These are phyloP conservation scores for Nyctanthes arbortristis DNA, from an alignment of 257 asterid genomes.

Conservation along the genomic window DNA sequence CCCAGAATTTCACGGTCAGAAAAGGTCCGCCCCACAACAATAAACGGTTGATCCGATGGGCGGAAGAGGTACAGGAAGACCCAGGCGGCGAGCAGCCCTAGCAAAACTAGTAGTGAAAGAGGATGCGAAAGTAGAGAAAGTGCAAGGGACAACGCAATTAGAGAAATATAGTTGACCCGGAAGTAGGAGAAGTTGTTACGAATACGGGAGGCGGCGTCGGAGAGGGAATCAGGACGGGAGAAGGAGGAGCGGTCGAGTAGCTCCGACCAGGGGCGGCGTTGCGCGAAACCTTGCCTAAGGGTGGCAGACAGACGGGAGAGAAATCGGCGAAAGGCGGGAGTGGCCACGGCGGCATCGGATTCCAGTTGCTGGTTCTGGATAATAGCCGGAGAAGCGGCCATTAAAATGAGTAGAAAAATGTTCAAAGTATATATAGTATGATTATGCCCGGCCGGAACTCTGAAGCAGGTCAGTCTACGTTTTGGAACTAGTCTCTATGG, in stretches of 20 bases:
- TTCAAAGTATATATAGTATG: too few relatives aligned
- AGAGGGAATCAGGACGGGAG: conserved; percentile 75
- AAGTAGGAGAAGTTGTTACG: conserved; percentile 71
- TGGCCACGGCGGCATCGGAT: conserved; percentile 52
- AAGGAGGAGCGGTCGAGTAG: conserved; percentile 78
- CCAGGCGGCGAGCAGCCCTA: conserved; percentile 75
- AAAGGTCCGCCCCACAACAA: conserved; percentile 67
- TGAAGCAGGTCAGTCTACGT: too few relatives aligned
- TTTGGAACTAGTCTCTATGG: too few relatives aligned
- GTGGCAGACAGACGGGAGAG: conserved; percentile 63
- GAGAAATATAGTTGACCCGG: conserved; percentile 75
- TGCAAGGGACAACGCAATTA: conserved; percentile 67
- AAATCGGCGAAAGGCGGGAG: conserved; percentile 82
- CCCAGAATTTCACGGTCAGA: conserved; percentile 72
- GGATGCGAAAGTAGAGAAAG: conserved; percentile 84
- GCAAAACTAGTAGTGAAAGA: conserved; percentile 61
- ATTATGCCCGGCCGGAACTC: too few relatives aligned
- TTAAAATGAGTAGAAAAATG: too few relatives aligned
- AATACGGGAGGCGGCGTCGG: conserved; percentile 87
- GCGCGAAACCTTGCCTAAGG: conserved; percentile 65
- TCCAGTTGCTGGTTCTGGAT: conserved; percentile 66
- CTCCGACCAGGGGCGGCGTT: conserved; percentile 90
- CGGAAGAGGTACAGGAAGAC: conserved; percentile 65
- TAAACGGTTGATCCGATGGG: conserved; percentile 73
- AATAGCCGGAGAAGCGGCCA: conserved; percentile 50